phyloP scores from a whole-genome alignment of 257 asterid genomes.

The Sherardia arvensis region DNA sequence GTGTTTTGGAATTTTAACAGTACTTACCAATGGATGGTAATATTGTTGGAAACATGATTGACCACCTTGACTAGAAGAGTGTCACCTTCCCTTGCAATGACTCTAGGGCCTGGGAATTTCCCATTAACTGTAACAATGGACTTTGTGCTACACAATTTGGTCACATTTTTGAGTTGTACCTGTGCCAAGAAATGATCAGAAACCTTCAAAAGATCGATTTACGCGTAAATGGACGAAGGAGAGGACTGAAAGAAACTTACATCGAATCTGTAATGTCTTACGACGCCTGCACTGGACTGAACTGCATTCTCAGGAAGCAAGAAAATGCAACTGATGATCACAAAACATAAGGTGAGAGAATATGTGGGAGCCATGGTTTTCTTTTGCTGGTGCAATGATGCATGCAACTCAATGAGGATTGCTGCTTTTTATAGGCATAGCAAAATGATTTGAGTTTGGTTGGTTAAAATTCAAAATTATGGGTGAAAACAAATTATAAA shows the following conservation, averaged over 20 bases:
- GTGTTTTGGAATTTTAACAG: no score
- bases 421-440: slow-evolving; percentile 7
- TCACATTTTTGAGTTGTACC: slow-evolving; percentile 48
- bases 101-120: slow-evolving; percentile 52
- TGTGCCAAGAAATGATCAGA: slow-evolving; percentile 14
- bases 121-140: slow-evolving; percentile 55
- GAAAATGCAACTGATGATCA: slow-evolving; percentile 11
- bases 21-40: slow-evolving; percentile 60
- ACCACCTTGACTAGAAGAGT: slow-evolving; percentile 41
- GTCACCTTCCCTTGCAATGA: slow-evolving; percentile 61
- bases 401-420: not conserved
- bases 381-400: slow-evolving; percentile 1
- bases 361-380: slow-evolving; percentile 11
- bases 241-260: not conserved
- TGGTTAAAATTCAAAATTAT: not conserved
- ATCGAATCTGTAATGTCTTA: slow-evolving; percentile 7
- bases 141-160: slow-evolving; percentile 51
- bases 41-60: slow-evolving; percentile 50
- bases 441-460: slow-evolving; percentile 2
- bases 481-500: not conserved
- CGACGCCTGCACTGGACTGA: slow-evolving; percentile 13
- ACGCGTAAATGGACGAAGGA: not conserved
- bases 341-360: slow-evolving; percentile 2
- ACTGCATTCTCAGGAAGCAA: slow-evolving; percentile 5
- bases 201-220: not conserved